Evolutionary conservation across 228 moss, liverwort and hornwort species (phyloP), one percentile per base, ranked within the genome.

Genomic region (Sphagnum magellanicum): DNA sequence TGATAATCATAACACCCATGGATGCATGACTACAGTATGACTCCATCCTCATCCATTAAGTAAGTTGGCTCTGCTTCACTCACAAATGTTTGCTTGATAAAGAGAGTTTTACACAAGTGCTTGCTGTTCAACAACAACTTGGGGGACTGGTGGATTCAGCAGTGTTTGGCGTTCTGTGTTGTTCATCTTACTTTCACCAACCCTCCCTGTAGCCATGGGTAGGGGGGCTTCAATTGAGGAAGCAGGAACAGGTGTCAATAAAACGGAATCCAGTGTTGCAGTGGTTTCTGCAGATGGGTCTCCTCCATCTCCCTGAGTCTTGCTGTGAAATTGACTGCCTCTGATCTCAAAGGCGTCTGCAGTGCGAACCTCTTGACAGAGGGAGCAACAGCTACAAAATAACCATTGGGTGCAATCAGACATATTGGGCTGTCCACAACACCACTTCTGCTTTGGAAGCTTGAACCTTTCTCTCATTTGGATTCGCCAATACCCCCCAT

Each of bases 341-440:
- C 79, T 77, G 4, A 94, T 74, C 48, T 94, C 91, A 61, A 91
- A 91, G 58, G 68, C 61, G 78, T 94, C 94, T 14, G 91, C 91
- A 6, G 94, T 94, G 70, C 94, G 86, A 51, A 94, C 91, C 75
- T 94, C 94, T 80, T 94, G 94, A 70, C 94, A 94, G 16, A 94
- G 90, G 17, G 94, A 91, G 75, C 91, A 94, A 14, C 86, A 63
- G 61, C 86, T 81, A 46, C 75, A 83, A 77, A 88, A 94, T 6
- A 94, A 79, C 94, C 94, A 94, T 80, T 78, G 78, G 63, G 84
- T 74, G 74, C 94, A 94, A 70, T 94, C 94, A 49, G 84, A 84
- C 61, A 75, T 50, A 63, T 72, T 79, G 10, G 84, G 74, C 10
- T 77, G 71, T 51, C 71, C 69, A 71, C 89, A 94, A 67, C 91